These are phyloP conservation scores for Talaromyces pinophilus DNA, from an alignment of 2,329 filamentous ascomycete species.

Conservation along the genomic window DNA sequence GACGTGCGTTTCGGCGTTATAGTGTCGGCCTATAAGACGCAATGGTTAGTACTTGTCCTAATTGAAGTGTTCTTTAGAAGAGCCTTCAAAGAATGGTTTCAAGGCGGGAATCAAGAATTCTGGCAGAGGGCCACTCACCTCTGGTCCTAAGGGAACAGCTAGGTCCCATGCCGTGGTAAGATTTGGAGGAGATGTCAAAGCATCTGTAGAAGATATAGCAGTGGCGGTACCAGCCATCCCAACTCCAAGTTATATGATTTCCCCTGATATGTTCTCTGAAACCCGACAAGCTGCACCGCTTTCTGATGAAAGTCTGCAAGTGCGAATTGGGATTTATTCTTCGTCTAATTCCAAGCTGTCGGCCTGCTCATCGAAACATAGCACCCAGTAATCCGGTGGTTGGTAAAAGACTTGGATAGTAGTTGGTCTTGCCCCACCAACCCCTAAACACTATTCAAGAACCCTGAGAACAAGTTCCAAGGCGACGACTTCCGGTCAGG, in stretches of 20 bases:
- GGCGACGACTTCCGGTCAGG: background rate
- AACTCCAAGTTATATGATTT: background rate
- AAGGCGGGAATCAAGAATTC: background rate
- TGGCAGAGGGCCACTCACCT: conserved; percentile 35
- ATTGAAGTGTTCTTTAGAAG: background rate
- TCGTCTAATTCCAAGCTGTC: conserved; percentile 1
- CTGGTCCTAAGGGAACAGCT: conserved; percentile 38
- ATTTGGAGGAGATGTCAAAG: conserved; percentile 39
- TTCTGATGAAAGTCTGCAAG: background rate
- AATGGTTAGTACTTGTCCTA: background rate
- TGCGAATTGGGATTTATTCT: background rate
- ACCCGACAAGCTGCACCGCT: background rate
- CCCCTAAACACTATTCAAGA: conserved; percentile 13
- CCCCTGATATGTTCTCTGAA: background rate
- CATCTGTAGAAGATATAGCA: conserved; percentile 42
- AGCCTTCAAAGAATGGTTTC: background rate
- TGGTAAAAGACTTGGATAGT: conserved; percentile 7
- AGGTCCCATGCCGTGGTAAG: conserved; percentile 43
- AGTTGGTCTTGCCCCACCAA: conserved; percentile 17
- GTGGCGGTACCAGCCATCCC: conserved; percentile 46
- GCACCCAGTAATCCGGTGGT: conserved; percentile 5
- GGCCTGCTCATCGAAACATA: conserved; percentile 18
- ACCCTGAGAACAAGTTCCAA: conserved; percentile 5
- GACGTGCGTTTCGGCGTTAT: conserved; percentile 33
- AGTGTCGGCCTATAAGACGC: conserved; percentile 12